Evolutionary conservation across 169 alveolate species (phyloP).

Genomic region (Plasmodium gonderi): DNA sequence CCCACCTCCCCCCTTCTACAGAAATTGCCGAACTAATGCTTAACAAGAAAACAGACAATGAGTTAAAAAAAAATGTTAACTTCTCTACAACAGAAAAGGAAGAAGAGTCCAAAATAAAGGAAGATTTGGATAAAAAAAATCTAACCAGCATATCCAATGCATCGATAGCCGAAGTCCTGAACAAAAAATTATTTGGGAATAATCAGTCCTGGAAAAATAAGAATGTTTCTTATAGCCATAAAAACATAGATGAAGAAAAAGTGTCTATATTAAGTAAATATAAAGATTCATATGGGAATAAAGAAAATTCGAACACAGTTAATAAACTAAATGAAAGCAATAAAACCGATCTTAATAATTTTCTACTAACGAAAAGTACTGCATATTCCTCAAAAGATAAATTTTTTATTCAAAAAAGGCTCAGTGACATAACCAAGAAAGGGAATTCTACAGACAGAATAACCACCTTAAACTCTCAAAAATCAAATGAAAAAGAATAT

Average conservation of each 20-base stretch:
- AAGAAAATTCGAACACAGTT: not conserved
- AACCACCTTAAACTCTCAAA: not conserved
- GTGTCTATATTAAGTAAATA: conserved; percentile 8
- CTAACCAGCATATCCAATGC: conserved; percentile 17
- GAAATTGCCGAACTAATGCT: conserved; percentile 41
- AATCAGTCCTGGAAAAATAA: not conserved
- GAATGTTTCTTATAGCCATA: not conserved
- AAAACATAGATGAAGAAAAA: not conserved
- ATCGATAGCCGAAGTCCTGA: conserved; percentile 27
- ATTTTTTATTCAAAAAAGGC: not conserved
- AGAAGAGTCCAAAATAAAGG: not conserved
- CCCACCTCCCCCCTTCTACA: not conserved
- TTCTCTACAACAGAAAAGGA: not conserved
- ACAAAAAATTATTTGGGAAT: conserved; percentile 35
- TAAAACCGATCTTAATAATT: not conserved
- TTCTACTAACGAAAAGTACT: conserved; percentile 4
- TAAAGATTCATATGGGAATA: not conserved
- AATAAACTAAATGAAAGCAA: conserved; percentile 17
- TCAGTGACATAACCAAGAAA: not conserved
- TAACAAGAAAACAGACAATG: conserved; percentile 7
- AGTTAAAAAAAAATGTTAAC: conserved; percentile 18
- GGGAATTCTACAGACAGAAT: not conserved
- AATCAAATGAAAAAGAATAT: not conserved
- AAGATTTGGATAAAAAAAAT: not conserved
- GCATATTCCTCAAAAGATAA: not conserved